Conservation (phyloP, 2,329 filamentous ascomycete genomes). For the Coleophoma eucalyptorum region DNA sequence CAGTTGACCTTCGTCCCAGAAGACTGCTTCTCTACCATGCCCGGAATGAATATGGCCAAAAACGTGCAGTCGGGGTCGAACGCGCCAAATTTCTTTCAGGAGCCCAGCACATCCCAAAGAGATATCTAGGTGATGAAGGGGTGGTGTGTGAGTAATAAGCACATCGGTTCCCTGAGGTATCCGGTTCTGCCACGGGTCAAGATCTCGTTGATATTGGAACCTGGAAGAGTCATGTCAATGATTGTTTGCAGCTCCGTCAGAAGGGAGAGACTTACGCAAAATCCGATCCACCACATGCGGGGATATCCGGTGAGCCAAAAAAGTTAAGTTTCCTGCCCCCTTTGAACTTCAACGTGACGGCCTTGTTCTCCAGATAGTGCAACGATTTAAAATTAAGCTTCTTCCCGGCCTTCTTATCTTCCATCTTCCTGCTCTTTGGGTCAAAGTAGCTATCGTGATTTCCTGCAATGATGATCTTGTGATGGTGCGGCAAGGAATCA, state of each 20-base stretch:
- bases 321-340: constrained; percentile 60
- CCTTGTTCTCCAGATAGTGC: constrained; percentile 71
- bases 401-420: constrained; percentile 44
- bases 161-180: constrained; percentile 58
- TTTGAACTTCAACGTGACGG: constrained; percentile 59
- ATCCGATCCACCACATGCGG: constrained; percentile 65
- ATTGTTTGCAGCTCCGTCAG: neutral
- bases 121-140: constrained; percentile 47
- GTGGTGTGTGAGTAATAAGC: constrained; percentile 63
- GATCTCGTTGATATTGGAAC: constrained; percentile 57
- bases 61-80: constrained; percentile 57
- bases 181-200: constrained; percentile 57
- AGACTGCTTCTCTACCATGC: constrained; percentile 53
- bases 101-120: constrained; percentile 56
- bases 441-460: constrained; percentile 92
- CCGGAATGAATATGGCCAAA: constrained; percentile 66
- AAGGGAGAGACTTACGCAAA: constrained; percentile 46
- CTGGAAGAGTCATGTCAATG: constrained; percentile 11
- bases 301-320: constrained; percentile 80
- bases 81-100: constrained; percentile 52
- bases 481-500: constrained; percentile 63
- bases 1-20: constrained; percentile 57
- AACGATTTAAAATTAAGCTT: constrained; percentile 63
- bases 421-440: constrained; percentile 50
- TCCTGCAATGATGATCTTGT: constrained; percentile 81